Evolutionary conservation across 2,329 filamentous ascomycete genomes (phyloP).

Genomic region (Fusarium coffeatum): DNA sequence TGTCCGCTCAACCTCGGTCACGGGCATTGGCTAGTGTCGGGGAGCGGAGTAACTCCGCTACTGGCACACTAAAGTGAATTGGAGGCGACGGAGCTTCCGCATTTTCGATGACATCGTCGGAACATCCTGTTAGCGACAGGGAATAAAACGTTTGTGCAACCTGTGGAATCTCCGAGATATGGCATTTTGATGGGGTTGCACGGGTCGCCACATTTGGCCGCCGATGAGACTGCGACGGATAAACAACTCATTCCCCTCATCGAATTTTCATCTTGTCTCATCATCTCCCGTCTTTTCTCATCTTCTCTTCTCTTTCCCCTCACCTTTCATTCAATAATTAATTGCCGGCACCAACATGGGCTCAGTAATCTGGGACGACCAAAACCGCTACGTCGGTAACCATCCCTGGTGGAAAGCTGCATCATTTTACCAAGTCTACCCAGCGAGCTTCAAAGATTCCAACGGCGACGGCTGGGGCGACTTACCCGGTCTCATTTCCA

Average conservation of each 20-base stretch:
- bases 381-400: conserved; percentile 50
- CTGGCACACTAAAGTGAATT: no score
- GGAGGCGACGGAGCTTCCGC: neutral
- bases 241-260: conserved; percentile 21
- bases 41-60: neutral
- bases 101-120: neutral
- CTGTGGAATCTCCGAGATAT: neutral
- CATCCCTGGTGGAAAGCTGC: conserved; percentile 61
- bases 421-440: conserved; percentile 65
- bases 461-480: conserved; percentile 73
- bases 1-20: neutral
- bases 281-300: rapidly evolving
- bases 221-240: conserved; percentile 1
- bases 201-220: conserved; percentile 17
- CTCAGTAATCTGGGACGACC: conserved; percentile 48
- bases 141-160: neutral
- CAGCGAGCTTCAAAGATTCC: conserved; percentile 68
- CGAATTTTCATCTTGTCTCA: neutral
- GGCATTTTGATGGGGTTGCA: neutral
- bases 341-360: conserved; percentile 45
- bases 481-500: conserved; percentile 71
- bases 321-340: rapidly evolving
- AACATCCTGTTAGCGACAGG: rapidly evolving
- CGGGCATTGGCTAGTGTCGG: no score
- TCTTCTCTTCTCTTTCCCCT: no score